Conservation (phyloP, 129 eudicot species). For the Chrysanthemum makinoi region DNA sequence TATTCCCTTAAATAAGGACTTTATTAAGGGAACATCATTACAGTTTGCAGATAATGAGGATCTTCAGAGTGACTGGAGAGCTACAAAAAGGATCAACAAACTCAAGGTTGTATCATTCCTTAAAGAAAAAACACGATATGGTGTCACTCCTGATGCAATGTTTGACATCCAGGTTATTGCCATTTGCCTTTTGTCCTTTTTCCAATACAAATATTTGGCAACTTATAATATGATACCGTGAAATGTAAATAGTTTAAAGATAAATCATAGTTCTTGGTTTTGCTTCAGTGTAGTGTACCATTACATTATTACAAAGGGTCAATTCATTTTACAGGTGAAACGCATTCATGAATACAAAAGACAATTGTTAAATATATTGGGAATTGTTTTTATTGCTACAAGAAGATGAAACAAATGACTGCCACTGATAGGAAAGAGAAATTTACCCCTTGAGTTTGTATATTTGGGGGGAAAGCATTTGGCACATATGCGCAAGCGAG, state of each 20-base stretch:
- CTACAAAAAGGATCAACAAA: too few species aligned
- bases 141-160: too few species aligned
- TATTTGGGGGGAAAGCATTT: constrained; percentile 98
- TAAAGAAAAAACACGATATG: too few species aligned
- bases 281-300: neutral
- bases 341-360: constrained; percentile 97
- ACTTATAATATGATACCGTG: neutral
- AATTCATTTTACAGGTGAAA: constrained; percentile 53
- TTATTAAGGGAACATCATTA: too few species aligned
- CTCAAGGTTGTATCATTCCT: too few species aligned
- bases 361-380: constrained; percentile 80
- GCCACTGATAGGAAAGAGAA: constrained; percentile 58
- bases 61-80: too few species aligned
- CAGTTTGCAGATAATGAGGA: too few species aligned
- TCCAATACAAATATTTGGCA: too few species aligned
- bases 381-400: constrained; percentile 87
- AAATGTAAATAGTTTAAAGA: neutral
- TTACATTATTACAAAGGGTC: neutral
- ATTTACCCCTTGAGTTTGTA: constrained; percentile 84
- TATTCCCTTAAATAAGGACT: too few species aligned
- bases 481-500: constrained; percentile 96
- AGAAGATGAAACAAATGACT: constrained; percentile 85
- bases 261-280: neutral
- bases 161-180: too few species aligned
- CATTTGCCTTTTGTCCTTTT: too few species aligned